Conservation (phyloP, 257 asterid genomes). For the Ophiorrhiza pumila region DNA sequence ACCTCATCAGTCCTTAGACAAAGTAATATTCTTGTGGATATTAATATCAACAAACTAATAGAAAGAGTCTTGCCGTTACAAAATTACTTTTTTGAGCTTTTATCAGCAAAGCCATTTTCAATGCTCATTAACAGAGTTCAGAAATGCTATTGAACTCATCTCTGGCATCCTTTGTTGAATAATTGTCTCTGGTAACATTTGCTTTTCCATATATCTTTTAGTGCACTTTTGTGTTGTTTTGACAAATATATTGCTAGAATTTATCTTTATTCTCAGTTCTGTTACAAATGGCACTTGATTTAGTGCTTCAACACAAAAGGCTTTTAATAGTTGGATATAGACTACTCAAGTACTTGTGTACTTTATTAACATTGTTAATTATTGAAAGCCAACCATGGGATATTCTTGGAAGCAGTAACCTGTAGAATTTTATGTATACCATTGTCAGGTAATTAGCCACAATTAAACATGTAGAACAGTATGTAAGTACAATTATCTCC, state of each 20-base stretch:
- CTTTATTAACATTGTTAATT: not conserved
- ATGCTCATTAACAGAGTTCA: not conserved
- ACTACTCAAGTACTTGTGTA: no score
- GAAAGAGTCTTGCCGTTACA: not conserved
- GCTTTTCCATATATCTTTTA: no score
- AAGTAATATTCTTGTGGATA: not conserved
- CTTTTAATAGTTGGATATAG: not conserved
- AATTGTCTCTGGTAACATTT: not conserved
- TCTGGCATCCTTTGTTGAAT: not conserved
- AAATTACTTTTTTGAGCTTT: no score
- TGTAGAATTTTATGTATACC: not conserved
- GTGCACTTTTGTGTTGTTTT: no score
- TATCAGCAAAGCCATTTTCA: not conserved
- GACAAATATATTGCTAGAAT: no score
- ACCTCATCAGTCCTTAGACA: not conserved
- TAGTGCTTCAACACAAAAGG: not conserved
- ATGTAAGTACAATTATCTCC: no score
- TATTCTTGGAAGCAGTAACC: not conserved
- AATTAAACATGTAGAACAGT: not conserved
- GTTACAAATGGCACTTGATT: not conserved
- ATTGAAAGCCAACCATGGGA: not conserved
- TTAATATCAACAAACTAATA: no score
- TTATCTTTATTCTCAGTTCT: no score
- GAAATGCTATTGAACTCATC: not conserved
- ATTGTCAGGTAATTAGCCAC: not conserved